Conservation (phyloP, 768 basidiomycete genomes). For the Psilocybe sp. region DNA sequence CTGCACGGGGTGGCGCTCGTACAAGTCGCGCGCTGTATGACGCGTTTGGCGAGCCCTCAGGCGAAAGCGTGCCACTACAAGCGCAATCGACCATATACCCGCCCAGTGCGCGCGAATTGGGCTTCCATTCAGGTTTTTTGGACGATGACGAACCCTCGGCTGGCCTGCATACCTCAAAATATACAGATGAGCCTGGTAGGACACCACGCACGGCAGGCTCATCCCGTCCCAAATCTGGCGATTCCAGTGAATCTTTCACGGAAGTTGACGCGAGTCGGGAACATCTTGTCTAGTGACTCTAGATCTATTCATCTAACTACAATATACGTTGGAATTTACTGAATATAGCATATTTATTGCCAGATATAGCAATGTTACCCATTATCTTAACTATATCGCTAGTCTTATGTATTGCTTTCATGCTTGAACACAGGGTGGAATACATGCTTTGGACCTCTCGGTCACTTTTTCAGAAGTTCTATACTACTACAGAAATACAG, state of each 20-base stretch:
- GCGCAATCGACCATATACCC: conserved; percentile 14
- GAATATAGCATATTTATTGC: background rate
- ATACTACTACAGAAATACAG: no score
- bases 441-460: no score
- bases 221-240: no score
- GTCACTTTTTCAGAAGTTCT: no score
- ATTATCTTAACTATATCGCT: background rate
- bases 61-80: conserved; percentile 14
- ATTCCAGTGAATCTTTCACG: no score
- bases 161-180: conserved; percentile 28
- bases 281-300: background rate
- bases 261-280: no score
- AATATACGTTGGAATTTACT: background rate
- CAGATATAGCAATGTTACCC: background rate
- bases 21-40: conserved; percentile 86
- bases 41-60: conserved; percentile 73
- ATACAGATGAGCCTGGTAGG: conserved; percentile 52
- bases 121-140: conserved; percentile 78
- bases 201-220: background rate
- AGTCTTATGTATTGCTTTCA: background rate
- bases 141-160: conserved; percentile 69
- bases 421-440: no score
- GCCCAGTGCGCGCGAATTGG: conserved; percentile 37
- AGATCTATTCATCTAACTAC: background rate
- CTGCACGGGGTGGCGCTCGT: conserved; percentile 34